These are phyloP conservation scores for Lichenothelia convexa DNA, from an alignment of 495 filamentous ascomycete genomes.

Conservation along the genomic window DNA sequence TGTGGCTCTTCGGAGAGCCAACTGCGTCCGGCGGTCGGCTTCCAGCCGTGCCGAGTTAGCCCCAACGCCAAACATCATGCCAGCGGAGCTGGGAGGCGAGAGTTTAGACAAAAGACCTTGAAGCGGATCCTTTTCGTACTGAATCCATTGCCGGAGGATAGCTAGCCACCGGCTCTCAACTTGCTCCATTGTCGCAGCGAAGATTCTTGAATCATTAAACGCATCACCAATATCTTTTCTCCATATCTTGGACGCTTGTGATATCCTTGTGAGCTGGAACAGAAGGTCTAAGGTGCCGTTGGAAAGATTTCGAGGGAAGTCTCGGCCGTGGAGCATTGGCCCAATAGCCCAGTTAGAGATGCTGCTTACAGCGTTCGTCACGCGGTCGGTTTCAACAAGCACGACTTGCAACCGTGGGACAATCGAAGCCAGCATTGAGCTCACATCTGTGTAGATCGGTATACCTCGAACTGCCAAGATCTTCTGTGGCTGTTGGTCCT, in stretches of 20 bases:
- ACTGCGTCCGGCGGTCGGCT: conserved; percentile 81
- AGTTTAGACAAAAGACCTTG: conserved; percentile 61
- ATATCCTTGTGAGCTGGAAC: conserved; percentile 55
- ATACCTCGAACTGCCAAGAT: conserved; percentile 1
- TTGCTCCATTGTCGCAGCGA: conserved; percentile 41
- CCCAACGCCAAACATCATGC: conserved; percentile 94
- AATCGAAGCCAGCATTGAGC: conserved; percentile 59
- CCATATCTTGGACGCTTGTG: conserved; percentile 74
- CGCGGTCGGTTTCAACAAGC: conserved; percentile 68
- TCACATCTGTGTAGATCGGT: conserved; percentile 33
- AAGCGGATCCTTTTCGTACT: conserved; percentile 76
- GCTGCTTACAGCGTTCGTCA: conserved; percentile 52
- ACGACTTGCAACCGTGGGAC: conserved; percentile 73
- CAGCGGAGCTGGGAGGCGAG: conserved; percentile 76
- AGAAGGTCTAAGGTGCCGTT: conserved; percentile 51
- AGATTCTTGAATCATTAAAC: conserved; percentile 79
- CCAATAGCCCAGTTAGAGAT: conserved; percentile 73
- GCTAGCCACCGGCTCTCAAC: conserved; percentile 63
- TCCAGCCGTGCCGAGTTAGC: conserved; percentile 86
- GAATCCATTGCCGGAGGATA: conserved; percentile 61
- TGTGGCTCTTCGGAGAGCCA: conserved; percentile 72
- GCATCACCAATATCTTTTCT: conserved; percentile 83
- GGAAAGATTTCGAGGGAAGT: conserved; percentile 75
- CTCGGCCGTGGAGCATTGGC: conserved; percentile 65
- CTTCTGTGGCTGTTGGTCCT: conserved; percentile 20